Percentiles rank a stretch among this genome's conserved stretches.
Conservation (phyloP, 768 basidiomycete genomes). For the Serendipita sp. region DNA sequence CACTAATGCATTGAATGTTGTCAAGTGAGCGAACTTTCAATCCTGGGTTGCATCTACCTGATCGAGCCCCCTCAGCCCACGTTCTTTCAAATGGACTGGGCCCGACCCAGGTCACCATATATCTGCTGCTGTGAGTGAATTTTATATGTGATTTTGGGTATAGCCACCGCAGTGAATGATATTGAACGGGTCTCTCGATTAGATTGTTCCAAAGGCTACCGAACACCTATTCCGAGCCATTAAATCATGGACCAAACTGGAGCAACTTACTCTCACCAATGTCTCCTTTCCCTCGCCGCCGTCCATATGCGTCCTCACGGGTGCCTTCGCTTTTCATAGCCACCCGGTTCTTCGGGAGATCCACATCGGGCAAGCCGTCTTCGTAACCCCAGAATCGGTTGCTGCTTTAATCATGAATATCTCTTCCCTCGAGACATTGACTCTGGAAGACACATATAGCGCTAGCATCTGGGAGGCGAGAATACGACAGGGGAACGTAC, state of each 20-base stretch:
- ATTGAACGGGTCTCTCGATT: background rate
- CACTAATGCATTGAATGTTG: constrained; percentile 19
- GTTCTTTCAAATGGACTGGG: constrained; percentile 37
- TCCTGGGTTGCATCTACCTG: background rate
- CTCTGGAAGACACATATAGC: constrained; percentile 31
- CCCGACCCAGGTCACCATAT: constrained; percentile 47
- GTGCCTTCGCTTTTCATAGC: background rate
- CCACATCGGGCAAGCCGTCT: constrained; percentile 34
- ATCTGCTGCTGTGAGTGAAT: constrained; percentile 35
- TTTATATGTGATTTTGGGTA: background rate
- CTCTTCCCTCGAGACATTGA: constrained; percentile 11
- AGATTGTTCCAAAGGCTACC: constrained; percentile 30
- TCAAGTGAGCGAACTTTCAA: constrained; percentile 20
- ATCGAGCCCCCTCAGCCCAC: constrained; percentile 22
- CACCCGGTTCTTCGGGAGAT: constrained; percentile 14
- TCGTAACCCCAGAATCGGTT: constrained; percentile 26
- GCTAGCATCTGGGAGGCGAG: constrained; percentile 44
- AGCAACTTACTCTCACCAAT: constrained; percentile 32
- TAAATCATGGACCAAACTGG: constrained; percentile 27
- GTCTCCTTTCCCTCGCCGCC: constrained; percentile 21
- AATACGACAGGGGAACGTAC: constrained; percentile 32
- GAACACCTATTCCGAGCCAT: constrained; percentile 25
- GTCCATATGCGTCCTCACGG: constrained; percentile 21
- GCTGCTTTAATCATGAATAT: constrained; percentile 21
- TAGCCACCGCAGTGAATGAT: background rate